phyloP scores from a whole-genome alignment of 805 yeast species.

The Wickerhamiella siamensis region DNA sequence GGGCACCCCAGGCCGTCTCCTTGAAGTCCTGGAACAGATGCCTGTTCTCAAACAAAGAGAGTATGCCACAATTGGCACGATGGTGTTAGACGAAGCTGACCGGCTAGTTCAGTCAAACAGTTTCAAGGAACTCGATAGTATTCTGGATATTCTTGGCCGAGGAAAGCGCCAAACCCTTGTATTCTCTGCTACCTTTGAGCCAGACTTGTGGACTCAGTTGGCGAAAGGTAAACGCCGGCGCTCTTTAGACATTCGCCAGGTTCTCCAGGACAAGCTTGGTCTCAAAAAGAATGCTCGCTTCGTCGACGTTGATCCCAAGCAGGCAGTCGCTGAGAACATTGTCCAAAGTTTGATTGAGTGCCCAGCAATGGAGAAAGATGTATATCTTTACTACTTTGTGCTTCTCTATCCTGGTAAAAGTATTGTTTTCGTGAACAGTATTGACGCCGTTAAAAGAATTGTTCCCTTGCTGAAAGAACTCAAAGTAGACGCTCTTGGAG shows the following conservation, averaged over 20 bases:
- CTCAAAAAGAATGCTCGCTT: conserved; percentile 56
- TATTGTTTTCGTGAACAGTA: conserved; percentile 85
- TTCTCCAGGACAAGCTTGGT: conserved; percentile 54
- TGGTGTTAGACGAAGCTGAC: conserved; percentile 92
- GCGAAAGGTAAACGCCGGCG: conserved; percentile 26
- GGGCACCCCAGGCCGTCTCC: conserved; percentile 90
- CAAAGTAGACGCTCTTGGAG: conserved; percentile 49
- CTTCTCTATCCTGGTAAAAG: conserved; percentile 80
- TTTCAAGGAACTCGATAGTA: conserved; percentile 79
- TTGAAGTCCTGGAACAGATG: conserved; percentile 49
- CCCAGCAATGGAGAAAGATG: conserved; percentile 77
- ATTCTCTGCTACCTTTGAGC: conserved; percentile 88
- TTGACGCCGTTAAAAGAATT: conserved; percentile 81
- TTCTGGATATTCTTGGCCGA: conserved; percentile 50
- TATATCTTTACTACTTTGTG: conserved; percentile 76
- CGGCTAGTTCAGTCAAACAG: conserved; percentile 90
- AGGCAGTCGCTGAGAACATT: conserved; percentile 57
- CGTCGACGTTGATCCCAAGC: conserved; percentile 78
- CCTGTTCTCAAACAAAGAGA: conserved; percentile 24
- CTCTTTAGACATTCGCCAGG: conserved; percentile 45
- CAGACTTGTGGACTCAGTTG: conserved; percentile 66
- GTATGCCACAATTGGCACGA: conserved; percentile 32
- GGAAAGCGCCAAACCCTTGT: conserved; percentile 65
- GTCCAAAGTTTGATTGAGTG: conserved; percentile 86
- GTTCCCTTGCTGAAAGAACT: conserved; percentile 61